phyloP scores from a whole-genome alignment of 352 stramenopile species.

The Pythium myriotylum region DNA sequence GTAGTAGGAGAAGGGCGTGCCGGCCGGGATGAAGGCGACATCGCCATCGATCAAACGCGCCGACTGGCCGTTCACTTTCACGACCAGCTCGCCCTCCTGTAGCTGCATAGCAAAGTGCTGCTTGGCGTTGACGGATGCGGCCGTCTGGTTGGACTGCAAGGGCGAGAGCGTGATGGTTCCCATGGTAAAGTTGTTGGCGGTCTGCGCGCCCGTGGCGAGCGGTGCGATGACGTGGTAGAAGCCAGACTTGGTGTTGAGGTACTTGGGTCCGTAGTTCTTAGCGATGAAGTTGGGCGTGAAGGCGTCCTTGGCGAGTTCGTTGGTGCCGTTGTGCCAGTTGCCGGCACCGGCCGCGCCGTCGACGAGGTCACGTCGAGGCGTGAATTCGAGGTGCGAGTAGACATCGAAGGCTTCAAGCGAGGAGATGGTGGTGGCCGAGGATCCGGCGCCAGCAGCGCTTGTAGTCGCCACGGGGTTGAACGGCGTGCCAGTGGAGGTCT shows the following conservation, averaged over 20 bases:
- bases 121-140: slow-evolving; percentile 39
- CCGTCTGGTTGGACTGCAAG: slow-evolving; percentile 45
- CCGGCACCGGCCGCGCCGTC: slow-evolving; percentile 44
- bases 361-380: slow-evolving; percentile 42
- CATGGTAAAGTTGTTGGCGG: slow-evolving; percentile 60
- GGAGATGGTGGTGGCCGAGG: slow-evolving; percentile 40
- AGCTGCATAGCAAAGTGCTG: slow-evolving; percentile 54
- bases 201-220: slow-evolving; percentile 47
- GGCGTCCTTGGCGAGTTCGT: slow-evolving; percentile 42
- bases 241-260: slow-evolving; percentile 54
- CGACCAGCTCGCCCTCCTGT: slow-evolving; percentile 48
- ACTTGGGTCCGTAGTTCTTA: slow-evolving; percentile 61
- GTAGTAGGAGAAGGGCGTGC: slow-evolving; percentile 54
- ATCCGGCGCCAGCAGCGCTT: slow-evolving; percentile 34
- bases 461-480: slow-evolving; percentile 40
- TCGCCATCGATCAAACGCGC: slow-evolving; percentile 52
- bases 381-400: slow-evolving; percentile 47
- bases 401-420: slow-evolving; percentile 49
- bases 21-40: slow-evolving; percentile 46
- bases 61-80: slow-evolving; percentile 41
- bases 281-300: slow-evolving; percentile 55
- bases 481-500: slow-evolving; percentile 47
- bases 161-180: slow-evolving; percentile 55
- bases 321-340: slow-evolving; percentile 59
- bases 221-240: slow-evolving; percentile 55